Base-by-base conservation (phyloP, 345 rosid genomes). In the Theobroma cacao region DNA sequence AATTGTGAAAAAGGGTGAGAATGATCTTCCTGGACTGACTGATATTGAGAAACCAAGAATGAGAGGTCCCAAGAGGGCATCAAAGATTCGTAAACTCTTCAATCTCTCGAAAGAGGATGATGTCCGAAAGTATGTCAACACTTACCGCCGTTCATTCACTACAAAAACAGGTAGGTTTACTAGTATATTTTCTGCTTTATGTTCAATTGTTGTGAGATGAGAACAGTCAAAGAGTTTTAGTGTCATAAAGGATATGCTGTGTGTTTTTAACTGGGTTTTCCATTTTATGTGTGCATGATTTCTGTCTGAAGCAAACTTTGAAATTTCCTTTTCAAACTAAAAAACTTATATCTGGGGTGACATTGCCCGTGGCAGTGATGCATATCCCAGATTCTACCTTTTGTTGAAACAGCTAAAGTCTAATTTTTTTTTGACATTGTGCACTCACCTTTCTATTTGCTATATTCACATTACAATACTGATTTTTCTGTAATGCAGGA, bases 41-140 rank as follows among this genome's bases (percentile, higher is more conserved):
- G 86, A 86, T 77, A 84, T 80, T 38, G 89, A 86, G 71, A 84
- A 84, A 52, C 87, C 89, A 24, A 84, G 89, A 74, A 86, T 86
- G 89, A 82, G 89, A 71, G 87, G 89, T 56, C 83, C 89, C 58
- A 86, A 86, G 77, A 84, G 89, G 81, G 87, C 86, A n/a, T 86
- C 89, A 33, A 86, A 86, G 81, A 86, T 86, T 56, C 64, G 84
- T 22, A 86, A 86, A 40, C 86, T 86, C 36, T 86, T 86, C 76
- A 84, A 86, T 55, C 87, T 86, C 48, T 84, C 87, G 4, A 86
- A 86, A 82, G 87, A 86, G 63, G 89, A 86, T 78, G 89, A 86
- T 82, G 87, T 87, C 17, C 75, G 89, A 30, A 84, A 87, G 70
- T 87, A 87, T 52, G 89, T 87, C 43, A 87, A 87, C 78, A 87